phyloP scores from a whole-genome alignment of 1,284 basidiomycete genomes.

The Marasmius sp. region DNA sequence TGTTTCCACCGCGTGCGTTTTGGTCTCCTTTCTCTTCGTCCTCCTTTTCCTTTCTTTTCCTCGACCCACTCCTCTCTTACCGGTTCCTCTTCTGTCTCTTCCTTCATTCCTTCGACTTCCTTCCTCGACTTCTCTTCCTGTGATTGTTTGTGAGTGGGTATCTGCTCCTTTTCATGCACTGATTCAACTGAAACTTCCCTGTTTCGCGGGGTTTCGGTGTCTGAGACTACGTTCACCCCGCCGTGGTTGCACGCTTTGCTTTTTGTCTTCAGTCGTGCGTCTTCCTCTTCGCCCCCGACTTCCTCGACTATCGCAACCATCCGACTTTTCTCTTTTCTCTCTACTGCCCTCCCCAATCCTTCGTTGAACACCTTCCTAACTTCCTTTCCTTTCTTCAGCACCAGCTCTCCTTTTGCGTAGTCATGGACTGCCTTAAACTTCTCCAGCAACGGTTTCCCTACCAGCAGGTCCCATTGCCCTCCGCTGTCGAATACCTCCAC shows the following conservation, averaged over 20 bases:
- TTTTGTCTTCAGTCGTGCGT: neutral
- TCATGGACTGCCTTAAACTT: slow-evolving; percentile 24
- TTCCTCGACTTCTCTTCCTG: too few relatives aligned
- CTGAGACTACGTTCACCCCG: neutral
- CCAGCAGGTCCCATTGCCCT: slow-evolving; percentile 29
- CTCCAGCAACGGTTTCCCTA: slow-evolving; percentile 30
- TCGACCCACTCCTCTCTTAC: too few relatives aligned
- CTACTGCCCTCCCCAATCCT: neutral
- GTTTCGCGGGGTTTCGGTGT: too few relatives aligned
- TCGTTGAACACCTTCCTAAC: neutral
- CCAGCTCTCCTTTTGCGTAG: slow-evolving; percentile 22
- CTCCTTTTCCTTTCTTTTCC: too few relatives aligned
- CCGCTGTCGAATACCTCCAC: slow-evolving; percentile 35
- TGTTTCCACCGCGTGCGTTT: too few relatives aligned
- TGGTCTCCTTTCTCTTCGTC: too few relatives aligned
- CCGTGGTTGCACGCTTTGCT: neutral
- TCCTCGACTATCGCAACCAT: neutral
- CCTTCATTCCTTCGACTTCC: too few relatives aligned
- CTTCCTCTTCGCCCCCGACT: neutral
- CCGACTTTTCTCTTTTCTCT: too few relatives aligned
- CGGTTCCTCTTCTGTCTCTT: too few relatives aligned
- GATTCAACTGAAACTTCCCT: too few relatives aligned
- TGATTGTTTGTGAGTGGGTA: too few relatives aligned
- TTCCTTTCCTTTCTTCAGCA: neutral
- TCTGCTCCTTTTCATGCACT: too few relatives aligned